Conservation (phyloP, 805 yeast species). For the baker's yeast (Saccharomyces cerevisiae) region DNA sequence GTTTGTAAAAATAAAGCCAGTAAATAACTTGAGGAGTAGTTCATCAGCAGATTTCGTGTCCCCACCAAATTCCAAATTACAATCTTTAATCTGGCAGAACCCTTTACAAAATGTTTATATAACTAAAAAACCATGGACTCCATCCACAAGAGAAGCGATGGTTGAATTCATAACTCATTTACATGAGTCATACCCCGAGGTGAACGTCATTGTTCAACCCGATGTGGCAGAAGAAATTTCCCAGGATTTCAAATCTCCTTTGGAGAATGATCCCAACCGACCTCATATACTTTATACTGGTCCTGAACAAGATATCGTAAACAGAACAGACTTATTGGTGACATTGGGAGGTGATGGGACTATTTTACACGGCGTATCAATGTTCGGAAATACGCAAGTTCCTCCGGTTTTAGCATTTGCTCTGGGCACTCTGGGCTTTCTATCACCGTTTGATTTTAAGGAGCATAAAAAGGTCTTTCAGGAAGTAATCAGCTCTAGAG, state of each 20-base stretch:
- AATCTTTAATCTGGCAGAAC: conserved; percentile 58
- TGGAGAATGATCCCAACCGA: conserved; percentile 23
- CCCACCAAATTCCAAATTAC: conserved; percentile 52
- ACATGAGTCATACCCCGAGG: conserved; percentile 52
- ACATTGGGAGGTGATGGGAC: conserved; percentile 98
- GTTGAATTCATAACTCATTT: conserved; percentile 54
- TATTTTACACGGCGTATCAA: conserved; percentile 71
- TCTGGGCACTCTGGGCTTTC: conserved; percentile 82
- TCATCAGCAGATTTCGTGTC: conserved; percentile 45
- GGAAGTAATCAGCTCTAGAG: conserved; percentile 57
- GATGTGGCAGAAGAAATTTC: conserved; percentile 67
- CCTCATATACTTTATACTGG: conserved; percentile 52
- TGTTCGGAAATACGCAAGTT: conserved; percentile 60
- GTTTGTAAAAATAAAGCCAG: conserved; percentile 29
- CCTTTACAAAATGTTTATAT: conserved; percentile 69
- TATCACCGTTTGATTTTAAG: conserved; percentile 75
- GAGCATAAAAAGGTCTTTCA: conserved; percentile 54
- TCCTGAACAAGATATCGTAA: conserved; percentile 43
- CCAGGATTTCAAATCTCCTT: conserved; percentile 18
- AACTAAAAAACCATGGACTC: conserved; percentile 79
- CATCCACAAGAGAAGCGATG: conserved; percentile 56
- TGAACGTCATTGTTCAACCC: conserved; percentile 69
- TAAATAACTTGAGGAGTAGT: conserved; percentile 23
- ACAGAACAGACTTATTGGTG: conserved; percentile 70
- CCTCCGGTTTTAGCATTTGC: conserved; percentile 90